Evolutionary conservation across 345 rosid species (phyloP).

Genomic region (Linum usitatissimum): DNA sequence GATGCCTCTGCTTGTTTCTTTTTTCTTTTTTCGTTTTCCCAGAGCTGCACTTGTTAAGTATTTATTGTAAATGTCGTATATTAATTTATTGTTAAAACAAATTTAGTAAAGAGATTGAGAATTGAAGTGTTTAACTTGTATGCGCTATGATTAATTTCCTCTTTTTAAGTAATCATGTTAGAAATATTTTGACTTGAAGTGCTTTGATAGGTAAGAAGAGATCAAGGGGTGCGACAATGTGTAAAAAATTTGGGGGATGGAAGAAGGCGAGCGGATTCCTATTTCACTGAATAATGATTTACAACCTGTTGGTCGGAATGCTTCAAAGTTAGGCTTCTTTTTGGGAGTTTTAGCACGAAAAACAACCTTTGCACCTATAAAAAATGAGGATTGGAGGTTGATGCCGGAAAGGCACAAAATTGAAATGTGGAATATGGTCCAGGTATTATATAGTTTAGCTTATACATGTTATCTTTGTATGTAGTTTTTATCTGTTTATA

Average conservation of each 20-base stretch:
- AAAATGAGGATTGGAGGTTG: not conserved
- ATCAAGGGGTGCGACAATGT: not conserved
- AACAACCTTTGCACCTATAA: not conserved
- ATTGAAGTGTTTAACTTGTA: too few species aligned
- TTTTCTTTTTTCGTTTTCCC: too few species aligned
- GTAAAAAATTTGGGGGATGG: not conserved
- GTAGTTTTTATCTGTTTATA: not conserved
- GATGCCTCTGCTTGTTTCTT: too few species aligned
- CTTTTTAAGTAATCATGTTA: too few species aligned
- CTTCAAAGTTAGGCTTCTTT: not conserved
- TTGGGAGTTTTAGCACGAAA: not conserved
- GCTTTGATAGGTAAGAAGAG: not conserved
- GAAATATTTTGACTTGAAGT: too few species aligned
- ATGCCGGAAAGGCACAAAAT: not conserved
- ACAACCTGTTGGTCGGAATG: not conserved
- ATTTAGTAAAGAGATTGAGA: too few species aligned
- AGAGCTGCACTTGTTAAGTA: too few species aligned
- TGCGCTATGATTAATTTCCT: too few species aligned
- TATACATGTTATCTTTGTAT: not conserved
- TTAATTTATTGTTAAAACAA: too few species aligned
- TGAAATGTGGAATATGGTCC: not conserved
- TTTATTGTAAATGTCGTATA: too few species aligned
- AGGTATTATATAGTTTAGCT: not conserved
- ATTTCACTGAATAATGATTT: not conserved
- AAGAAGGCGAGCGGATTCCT: not conserved